Conservation (phyloP, 2,329 filamentous ascomycete genomes). For the Hymenoscyphus albidus region DNA sequence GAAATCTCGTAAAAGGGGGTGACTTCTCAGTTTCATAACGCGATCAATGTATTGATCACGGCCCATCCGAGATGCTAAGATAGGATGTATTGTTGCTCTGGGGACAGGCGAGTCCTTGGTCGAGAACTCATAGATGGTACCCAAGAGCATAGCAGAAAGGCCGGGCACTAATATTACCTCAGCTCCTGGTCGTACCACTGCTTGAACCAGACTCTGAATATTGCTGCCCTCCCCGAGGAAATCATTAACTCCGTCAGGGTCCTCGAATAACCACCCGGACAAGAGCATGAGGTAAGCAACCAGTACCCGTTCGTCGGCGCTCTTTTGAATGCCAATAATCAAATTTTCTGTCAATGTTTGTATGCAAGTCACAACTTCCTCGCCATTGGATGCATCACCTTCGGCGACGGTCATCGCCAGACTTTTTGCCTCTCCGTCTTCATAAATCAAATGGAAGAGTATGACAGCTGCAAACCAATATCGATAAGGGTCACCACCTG, state of each 20-base stretch:
- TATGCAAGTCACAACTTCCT: conserved; percentile 92
- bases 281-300: conserved; percentile 89
- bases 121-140: conserved; percentile 92
- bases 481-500: conserved; percentile 74
- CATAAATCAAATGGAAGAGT: conserved; percentile 78
- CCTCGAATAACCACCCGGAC: conserved; percentile 86
- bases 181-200: conserved; percentile 54
- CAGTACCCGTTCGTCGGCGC: conserved; percentile 72
- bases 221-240: conserved; percentile 90
- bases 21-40: conserved; percentile 70
- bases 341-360: conserved; percentile 84
- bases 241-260: conserved; percentile 86
- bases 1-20: conserved; percentile 80
- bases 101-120: conserved; percentile 94
- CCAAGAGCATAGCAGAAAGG: conserved; percentile 77
- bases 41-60: conserved; percentile 84
- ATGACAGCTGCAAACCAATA: conserved; percentile 87
- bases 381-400: conserved; percentile 81
- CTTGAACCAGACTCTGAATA: conserved; percentile 78
- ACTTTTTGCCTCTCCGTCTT: conserved; percentile 74
- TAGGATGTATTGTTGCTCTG: conserved; percentile 71
- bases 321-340: conserved; percentile 71
- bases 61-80: conserved; percentile 73
- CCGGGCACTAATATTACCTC: conserved; percentile 71
- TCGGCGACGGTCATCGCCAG: conserved; percentile 80